A percentile compares a stretch with the other conserved stretches of the same genome.
Conservation (phyloP, 768 basidiomycete species). For the Galerina marginata region DNA sequence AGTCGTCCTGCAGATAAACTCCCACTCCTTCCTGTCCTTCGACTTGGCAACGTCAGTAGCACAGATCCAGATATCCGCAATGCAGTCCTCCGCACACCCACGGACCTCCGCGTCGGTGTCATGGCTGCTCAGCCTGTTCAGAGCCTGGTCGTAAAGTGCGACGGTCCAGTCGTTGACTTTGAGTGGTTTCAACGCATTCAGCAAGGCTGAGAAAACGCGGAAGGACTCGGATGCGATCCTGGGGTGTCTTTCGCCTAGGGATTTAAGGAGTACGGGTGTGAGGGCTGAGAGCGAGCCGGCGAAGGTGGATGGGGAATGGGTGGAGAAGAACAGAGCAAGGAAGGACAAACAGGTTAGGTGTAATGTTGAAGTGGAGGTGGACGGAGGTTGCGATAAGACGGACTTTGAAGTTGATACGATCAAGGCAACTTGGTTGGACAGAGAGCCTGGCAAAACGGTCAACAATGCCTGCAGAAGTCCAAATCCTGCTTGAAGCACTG, state of each 20-base stretch:
- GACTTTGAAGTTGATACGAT: slow-evolving; percentile 69
- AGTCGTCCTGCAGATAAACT: slow-evolving; percentile 70
- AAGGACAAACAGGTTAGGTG: slow-evolving; percentile 88
- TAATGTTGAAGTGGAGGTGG: slow-evolving; percentile 79
- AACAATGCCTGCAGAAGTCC: slow-evolving; percentile 76
- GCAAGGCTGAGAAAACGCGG: slow-evolving; percentile 82
- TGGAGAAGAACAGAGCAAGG: slow-evolving; percentile 80
- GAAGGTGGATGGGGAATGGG: slow-evolving; percentile 68
- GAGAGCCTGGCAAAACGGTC: slow-evolving; percentile 80
- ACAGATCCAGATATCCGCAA: slow-evolving; percentile 88
- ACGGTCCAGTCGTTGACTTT: slow-evolving; percentile 71
- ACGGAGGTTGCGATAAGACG: slow-evolving; percentile 69
- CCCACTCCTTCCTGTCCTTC: slow-evolving; percentile 81
- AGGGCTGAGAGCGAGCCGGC: slow-evolving; percentile 64
- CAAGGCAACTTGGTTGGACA: slow-evolving; percentile 68
- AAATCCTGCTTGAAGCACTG: slow-evolving; percentile 88
- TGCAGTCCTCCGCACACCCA: slow-evolving; percentile 76
- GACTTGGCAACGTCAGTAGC: slow-evolving; percentile 73
- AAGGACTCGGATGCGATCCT: slow-evolving; percentile 89
- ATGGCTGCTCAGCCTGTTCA: slow-evolving; percentile 70
- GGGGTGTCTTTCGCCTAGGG: slow-evolving; percentile 83
- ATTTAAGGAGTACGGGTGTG: slow-evolving; percentile 75
- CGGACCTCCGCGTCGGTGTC: slow-evolving; percentile 95
- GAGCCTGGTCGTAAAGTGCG: slow-evolving; percentile 74
- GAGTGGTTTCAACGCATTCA: slow-evolving; percentile 76